Conservation (phyloP, 208 protist species). For the Phytomonas serpens region DNA sequence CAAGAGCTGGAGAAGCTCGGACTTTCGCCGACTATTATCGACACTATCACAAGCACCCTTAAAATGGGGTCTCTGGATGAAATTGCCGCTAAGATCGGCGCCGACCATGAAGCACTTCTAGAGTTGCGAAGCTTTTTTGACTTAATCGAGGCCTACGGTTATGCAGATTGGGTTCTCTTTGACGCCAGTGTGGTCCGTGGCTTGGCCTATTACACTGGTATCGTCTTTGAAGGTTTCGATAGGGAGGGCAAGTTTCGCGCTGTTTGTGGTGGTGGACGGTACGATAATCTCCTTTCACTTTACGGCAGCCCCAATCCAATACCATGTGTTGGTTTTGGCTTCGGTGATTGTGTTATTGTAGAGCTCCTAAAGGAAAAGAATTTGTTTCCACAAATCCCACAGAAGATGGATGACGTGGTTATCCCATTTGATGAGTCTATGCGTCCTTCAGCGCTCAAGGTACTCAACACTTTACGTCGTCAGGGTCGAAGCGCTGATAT, state of each 20-base stretch:
- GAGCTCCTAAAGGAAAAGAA: conserved; percentile 92
- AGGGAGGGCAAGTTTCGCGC: conserved; percentile 89
- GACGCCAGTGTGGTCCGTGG: conserved; percentile 93
- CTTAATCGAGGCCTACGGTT: conserved; percentile 88
- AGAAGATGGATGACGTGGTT: conserved; percentile 82
- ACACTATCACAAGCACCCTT: conserved; percentile 71
- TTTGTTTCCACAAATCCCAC: conserved; percentile 43
- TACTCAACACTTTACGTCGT: conserved; percentile 69
- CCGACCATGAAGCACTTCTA: conserved; percentile 59
- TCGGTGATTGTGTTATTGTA: conserved; percentile 94
- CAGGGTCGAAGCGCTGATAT: conserved; percentile 84
- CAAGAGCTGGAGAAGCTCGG: conserved; percentile 56
- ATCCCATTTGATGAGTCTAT: conserved; percentile 92
- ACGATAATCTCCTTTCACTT: conserved; percentile 91
- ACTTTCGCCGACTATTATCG: conserved; percentile 47
- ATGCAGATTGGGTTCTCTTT: conserved; percentile 90
- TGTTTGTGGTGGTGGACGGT: conserved; percentile 93
- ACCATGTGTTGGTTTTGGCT: conserved; percentile 92
- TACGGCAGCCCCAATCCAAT: conserved; percentile 90
- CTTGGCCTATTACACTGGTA: conserved; percentile 95
- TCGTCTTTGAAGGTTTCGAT: conserved; percentile 95
- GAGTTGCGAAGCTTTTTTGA: conserved; percentile 85
- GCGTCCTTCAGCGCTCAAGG: conserved; percentile 63
- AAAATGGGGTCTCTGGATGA: conserved; percentile 83
- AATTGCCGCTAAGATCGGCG: conserved; percentile 55